phyloP scores from a whole-genome alignment of 352 stramenopile genomes.

The Phytophthora sp. region DNA sequence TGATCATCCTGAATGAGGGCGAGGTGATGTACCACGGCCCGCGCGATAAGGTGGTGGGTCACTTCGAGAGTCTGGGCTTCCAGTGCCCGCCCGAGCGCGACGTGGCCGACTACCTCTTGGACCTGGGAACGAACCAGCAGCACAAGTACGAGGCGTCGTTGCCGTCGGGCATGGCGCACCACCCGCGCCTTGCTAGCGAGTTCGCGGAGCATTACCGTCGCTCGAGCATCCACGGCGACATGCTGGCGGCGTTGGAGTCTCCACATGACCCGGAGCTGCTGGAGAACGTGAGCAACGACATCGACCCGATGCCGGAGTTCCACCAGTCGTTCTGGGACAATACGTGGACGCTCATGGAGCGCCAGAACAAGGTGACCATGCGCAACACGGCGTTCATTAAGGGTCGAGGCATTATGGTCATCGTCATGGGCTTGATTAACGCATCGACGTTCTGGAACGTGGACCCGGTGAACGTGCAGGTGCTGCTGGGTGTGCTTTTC shows the following conservation, averaged over 20 bases:
- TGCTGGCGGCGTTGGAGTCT: conserved; percentile 21
- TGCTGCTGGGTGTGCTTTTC: conserved; percentile 72
- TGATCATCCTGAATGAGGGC: conserved; percentile 28
- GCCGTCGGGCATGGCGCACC: conserved; percentile 1
- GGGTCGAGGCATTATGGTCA: conserved; percentile 51
- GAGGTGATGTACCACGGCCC: conserved; percentile 31
- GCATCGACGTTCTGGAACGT: conserved; percentile 43
- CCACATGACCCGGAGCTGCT: conserved; percentile 22
- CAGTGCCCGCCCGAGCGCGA: conserved; percentile 43
- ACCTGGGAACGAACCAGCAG: conserved; percentile 47
- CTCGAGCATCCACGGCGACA: conserved; percentile 24
- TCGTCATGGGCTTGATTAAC: conserved; percentile 41
- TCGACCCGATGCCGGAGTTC: conserved; percentile 39
- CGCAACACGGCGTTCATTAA: conserved; percentile 42
- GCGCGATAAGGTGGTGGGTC: conserved; percentile 55
- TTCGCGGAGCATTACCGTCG: conserved; percentile 35
- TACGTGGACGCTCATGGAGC: conserved; percentile 34
- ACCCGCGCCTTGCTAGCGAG: conserved; percentile 35
- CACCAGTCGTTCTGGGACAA: conserved; percentile 34
- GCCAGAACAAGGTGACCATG: conserved; percentile 51
- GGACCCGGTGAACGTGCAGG: conserved; percentile 32
- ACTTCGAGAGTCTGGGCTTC: conserved; percentile 37
- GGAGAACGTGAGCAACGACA: conserved; percentile 25
- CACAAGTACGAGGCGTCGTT: conserved; percentile 32
- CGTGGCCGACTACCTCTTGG: conserved; percentile 49